Evolutionary conservation across 306 rosid genomes (phyloP).

Genomic region (Coriaria nepalensis): DNA sequence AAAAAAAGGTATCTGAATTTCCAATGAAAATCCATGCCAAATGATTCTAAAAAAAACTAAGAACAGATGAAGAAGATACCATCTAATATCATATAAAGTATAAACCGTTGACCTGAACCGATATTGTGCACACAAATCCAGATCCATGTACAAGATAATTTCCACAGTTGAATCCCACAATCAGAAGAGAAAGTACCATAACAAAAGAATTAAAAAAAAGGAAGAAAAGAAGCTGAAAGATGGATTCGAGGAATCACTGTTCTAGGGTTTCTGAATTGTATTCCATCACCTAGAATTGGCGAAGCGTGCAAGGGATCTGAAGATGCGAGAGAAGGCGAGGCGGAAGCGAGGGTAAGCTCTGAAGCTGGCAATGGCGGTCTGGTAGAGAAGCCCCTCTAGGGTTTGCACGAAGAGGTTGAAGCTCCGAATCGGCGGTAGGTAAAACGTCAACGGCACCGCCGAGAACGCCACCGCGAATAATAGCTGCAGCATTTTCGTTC

Average conservation of each 20-base stretch:
- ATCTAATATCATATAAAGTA: too few relatives aligned
- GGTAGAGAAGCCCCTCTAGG: constrained; percentile 27
- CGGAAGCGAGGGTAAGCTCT: constrained; percentile 42
- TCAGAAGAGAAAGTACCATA: background rate
- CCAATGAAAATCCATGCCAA: too few relatives aligned
- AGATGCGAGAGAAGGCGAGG: constrained; percentile 43
- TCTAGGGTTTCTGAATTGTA: too few relatives aligned
- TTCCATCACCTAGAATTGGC: constrained; percentile 22
- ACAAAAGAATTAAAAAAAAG: background rate
- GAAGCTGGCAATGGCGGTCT: constrained; percentile 24
- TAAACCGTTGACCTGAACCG: too few relatives aligned
- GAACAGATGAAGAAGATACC: too few relatives aligned
- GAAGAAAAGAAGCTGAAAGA: background rate
- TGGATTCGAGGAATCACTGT: too few relatives aligned
- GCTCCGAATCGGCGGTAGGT: constrained; percentile 71
- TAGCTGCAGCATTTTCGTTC: constrained; percentile 42
- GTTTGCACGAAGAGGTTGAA: constrained; percentile 45
- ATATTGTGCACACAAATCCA: too few relatives aligned
- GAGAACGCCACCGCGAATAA: constrained; percentile 73
- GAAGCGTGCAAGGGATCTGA: constrained; percentile 25
- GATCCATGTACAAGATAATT: background rate
- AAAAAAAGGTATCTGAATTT: too few relatives aligned
- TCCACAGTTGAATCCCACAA: constrained; percentile 6
- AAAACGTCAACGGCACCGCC: constrained; percentile 60
- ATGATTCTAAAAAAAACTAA: too few relatives aligned